Base-by-base conservation (phyloP, 2,329 filamentous ascomycete genomes). In the Drechslera avenae region DNA sequence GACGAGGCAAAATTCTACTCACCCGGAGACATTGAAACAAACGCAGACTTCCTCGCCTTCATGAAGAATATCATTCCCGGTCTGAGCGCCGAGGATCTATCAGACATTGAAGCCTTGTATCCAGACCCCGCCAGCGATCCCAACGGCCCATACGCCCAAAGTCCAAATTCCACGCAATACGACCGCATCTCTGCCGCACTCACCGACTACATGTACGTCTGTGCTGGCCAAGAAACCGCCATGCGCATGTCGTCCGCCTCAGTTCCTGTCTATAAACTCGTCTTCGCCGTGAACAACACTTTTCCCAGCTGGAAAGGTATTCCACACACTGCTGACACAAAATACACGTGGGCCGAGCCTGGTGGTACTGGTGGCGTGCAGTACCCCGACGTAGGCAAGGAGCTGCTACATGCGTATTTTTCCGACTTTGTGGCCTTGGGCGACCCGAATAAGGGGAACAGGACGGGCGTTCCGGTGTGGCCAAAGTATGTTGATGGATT, bases 261-360 rank as follows among this genome's bases (percentile, higher is more conserved):
- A 0, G 67, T 72, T 0, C 73, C 74, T 0, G 60, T 67, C 0
- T 64, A 56, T 44, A 68, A 68, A 33, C 33, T 56, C 23, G 50
- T 46, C 2, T 67, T 59, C 26, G 50, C 57, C 1, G 55, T 56
- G 10, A 64, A 64, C 52, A 67, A 67, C 39, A 59, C 59, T 0
- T 64, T 60, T 30, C 61, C 64, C 0, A 33, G 46, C 0, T 67
- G 61, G 61, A 49, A 53, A 26, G 59, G 63, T 1, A 62, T 66
- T 9, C 60, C 64, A 2, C 64, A 68, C 9, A 64, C 63, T 0
- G 51, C 62, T 0, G 63, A 68, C 18, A 60, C 59, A 42, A 82
- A 46, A 78, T 82, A 18, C 75, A 76, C n/a, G 0, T 67, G 62
- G 62, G 77, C 76, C 21, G 79, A 79, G 53, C 84, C 81, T 0